Evolutionary conservation across 306 rosid species (phyloP).

Genomic region (Cyamopsis tetragonoloba): DNA sequence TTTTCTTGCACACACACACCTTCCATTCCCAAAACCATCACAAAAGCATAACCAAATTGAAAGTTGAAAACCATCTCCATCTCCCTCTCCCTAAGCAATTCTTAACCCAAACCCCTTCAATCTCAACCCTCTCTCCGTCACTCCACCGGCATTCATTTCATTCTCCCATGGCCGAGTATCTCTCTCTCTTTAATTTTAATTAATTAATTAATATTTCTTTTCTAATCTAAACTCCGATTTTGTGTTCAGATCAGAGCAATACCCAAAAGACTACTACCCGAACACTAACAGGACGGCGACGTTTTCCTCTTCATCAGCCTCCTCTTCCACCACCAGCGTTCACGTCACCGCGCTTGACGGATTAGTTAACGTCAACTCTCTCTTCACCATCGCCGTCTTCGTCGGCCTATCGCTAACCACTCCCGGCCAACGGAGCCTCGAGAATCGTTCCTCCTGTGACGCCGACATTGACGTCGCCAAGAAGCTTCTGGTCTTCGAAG

Average conservation of each 20-base stretch:
- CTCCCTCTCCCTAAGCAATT: too few relatives aligned
- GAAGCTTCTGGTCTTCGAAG: constrained; percentile 84
- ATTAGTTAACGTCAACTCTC: constrained; percentile 81
- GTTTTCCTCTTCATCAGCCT: background rate
- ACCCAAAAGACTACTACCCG: constrained; percentile 39
- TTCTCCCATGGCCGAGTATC: too few relatives aligned
- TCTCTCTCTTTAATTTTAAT: too few relatives aligned
- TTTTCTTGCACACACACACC: too few relatives aligned
- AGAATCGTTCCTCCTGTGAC: constrained; percentile 56
- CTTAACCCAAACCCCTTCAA: too few relatives aligned
- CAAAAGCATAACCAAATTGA: too few relatives aligned
- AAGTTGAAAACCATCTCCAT: too few relatives aligned
- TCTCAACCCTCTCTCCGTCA: too few relatives aligned
- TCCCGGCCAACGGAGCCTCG: constrained; percentile 59
- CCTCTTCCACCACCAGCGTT: constrained; percentile 63
- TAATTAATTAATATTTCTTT: too few relatives aligned
- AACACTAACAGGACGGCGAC: constrained; percentile 16
- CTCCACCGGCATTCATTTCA: too few relatives aligned
- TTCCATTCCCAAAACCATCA: too few relatives aligned
- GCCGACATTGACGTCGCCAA: constrained; percentile 58
- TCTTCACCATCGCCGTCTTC: constrained; percentile 91
- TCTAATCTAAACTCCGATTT: background rate
- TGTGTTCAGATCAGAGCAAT: constrained; percentile 52
- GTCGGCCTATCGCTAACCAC: constrained; percentile 85
- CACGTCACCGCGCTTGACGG: constrained; percentile 93